These are phyloP conservation scores for Picocystis salinarum DNA, from an alignment of 139 green algal species.

Conservation along the genomic window DNA sequence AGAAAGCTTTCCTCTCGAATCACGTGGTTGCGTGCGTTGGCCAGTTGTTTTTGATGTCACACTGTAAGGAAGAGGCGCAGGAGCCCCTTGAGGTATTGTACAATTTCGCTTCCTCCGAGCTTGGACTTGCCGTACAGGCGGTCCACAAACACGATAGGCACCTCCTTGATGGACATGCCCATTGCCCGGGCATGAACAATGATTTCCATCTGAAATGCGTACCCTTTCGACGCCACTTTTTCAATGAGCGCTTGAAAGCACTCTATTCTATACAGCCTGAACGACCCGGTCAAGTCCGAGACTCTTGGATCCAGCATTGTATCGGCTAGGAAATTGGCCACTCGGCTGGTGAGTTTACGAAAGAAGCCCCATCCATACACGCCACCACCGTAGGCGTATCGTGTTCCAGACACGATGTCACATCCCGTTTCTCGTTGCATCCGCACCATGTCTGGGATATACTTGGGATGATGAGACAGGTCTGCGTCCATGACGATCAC, in stretches of 20 bases:
- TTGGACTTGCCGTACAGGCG: slow-evolving; percentile 81
- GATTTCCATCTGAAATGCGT: slow-evolving; percentile 89
- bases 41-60: slow-evolving; percentile 28
- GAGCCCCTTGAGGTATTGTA: slow-evolving; percentile 66
- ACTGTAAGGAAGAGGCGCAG: slow-evolving; percentile 61
- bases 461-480: slow-evolving; percentile 81
- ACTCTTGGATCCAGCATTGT: slow-evolving; percentile 51
- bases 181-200: slow-evolving; percentile 50
- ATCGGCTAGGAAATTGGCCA: slow-evolving; percentile 73
- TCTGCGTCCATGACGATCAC: slow-evolving; percentile 95
- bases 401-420: slow-evolving; percentile 77
- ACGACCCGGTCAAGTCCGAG: slow-evolving; percentile 83
- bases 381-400: slow-evolving; percentile 56
- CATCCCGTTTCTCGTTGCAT: slow-evolving; percentile 33
- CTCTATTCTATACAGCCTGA: slow-evolving; percentile 60
- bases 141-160: slow-evolving; percentile 98
- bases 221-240: slow-evolving; percentile 21
- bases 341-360: slow-evolving; percentile 72
- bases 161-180: slow-evolving; percentile 47
- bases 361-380: slow-evolving; percentile 74
- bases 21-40: too few species aligned
- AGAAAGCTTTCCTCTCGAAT: too few species aligned
- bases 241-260: slow-evolving; percentile 24
- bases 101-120: slow-evolving; percentile 68
- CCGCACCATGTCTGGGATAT: slow-evolving; percentile 31